Evolutionary conservation across 176 grass and related monocot genomes (phyloP), one percentile per base, ranked within the genome.

Genomic region (Oryza nivara): DNA sequence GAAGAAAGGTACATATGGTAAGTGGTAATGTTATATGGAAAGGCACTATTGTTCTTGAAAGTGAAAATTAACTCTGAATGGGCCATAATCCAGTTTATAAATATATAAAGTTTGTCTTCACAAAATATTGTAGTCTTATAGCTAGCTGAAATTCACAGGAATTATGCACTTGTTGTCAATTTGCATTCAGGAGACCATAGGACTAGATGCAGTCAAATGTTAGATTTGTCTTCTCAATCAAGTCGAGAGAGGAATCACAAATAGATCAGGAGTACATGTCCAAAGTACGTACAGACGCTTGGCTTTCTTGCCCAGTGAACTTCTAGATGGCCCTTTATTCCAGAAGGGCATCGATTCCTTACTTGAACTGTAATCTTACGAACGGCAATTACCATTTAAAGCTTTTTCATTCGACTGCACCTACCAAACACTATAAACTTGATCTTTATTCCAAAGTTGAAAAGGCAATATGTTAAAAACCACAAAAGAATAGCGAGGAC

Each of bases 221-320:
- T 82, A 54, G 52, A n/a, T 72, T 17, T 45, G 12, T 66, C 72
- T 47, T 73, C 17, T 63, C 34, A 66, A 68, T 34, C 70, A 84
- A 9, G 76, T 47, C 69, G 40, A 69, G 49, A 64, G 36, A 76
- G 7, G 23, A 46, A 52, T 22, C 16, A 71, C 28, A 22, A 36
- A 38, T 1, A 10, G 6, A 38, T 4, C 8, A 47, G 74, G 73
- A 79, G 74, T 79, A 11, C 34, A 79, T 67, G 6, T 35, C 35
- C 20, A 20, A 79, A 68, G 47, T 75, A 72, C 60, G 11, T 79
- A 82, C 36, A 38, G 28, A 90, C 86, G 56, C 36, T 45, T 82
- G 63, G 25, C 64, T 83, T 79, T 60, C 49, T 70, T 48, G 10
- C 1, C 51, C 51, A 54, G 15, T 69, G 43, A 44, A 75, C 73